These are phyloP conservation scores for Saturnispora zaruensis DNA, from an alignment of 805 yeast species.

Conservation along the genomic window DNA sequence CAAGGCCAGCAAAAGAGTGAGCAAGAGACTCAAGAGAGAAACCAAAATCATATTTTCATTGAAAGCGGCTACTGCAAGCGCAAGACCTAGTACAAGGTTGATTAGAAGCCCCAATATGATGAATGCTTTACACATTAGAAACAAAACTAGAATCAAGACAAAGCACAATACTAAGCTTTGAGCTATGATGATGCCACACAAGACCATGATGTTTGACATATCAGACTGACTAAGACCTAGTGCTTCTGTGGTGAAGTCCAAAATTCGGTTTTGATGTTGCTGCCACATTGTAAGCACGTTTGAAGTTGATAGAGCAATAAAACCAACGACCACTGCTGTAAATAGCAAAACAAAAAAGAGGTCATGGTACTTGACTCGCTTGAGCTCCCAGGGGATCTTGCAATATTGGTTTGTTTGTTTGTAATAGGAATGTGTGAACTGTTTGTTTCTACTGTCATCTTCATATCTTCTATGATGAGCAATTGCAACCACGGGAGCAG, in stretches of 20 bases:
- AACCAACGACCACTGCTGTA: constrained; percentile 43
- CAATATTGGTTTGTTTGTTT: neutral
- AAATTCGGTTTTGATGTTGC: neutral
- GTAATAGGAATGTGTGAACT: neutral
- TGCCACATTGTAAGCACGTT: constrained; percentile 14
- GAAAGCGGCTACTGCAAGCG: neutral
- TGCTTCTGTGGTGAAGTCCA: neutral
- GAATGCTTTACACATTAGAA: constrained; percentile 1
- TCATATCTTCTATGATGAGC: neutral
- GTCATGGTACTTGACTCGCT: constrained; percentile 58
- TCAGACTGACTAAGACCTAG: constrained; percentile 19
- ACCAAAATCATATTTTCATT: neutral
- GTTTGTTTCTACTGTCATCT: neutral
- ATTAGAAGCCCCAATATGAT: constrained; percentile 4
- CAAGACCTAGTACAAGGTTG: neutral
- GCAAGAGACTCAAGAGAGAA: constrained; percentile 23
- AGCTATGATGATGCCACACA: neutral
- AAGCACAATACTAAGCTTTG: constrained; percentile 2
- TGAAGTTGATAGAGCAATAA: constrained; percentile 60
- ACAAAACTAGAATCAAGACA: neutral
- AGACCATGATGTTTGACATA: constrained; percentile 38
- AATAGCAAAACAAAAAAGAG: constrained; percentile 55
- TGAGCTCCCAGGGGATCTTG: constrained; percentile 26
- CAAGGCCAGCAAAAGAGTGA: constrained; percentile 15
- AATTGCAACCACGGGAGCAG: neutral